These are phyloP conservation scores for Capsicum pubescens DNA, from an alignment of 257 asterid genomes.

Conservation along the genomic window DNA sequence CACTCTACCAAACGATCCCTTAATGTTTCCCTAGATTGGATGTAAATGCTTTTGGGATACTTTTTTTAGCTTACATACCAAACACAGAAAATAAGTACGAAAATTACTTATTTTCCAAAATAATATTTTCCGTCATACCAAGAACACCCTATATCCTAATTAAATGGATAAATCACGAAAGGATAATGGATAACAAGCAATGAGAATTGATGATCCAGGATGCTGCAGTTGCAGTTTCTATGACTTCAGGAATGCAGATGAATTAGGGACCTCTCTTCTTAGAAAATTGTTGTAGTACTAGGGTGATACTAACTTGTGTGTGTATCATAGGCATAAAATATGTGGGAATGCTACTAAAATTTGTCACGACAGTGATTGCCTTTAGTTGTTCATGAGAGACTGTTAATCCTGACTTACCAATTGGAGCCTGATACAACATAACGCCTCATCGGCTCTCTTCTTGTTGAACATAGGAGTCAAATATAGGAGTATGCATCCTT, in stretches of 20 bases:
- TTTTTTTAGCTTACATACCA: background rate
- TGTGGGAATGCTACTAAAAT: background rate
- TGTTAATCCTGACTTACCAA: background rate
- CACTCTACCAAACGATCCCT: too few species aligned
- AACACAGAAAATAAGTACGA: background rate
- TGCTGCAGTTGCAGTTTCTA: constrained; percentile 8
- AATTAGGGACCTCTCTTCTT: background rate
- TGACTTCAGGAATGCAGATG: background rate
- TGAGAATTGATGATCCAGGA: background rate
- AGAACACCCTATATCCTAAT: background rate
- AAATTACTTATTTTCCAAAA: background rate
- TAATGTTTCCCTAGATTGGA: background rate
- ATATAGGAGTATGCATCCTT: background rate
- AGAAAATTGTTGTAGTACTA: background rate
- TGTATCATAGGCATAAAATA: background rate
- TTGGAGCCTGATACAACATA: background rate
- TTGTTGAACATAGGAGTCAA: background rate
- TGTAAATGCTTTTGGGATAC: background rate
- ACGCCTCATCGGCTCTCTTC: background rate
- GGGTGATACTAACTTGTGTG: background rate
- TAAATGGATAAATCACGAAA: background rate
- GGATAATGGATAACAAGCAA: background rate
- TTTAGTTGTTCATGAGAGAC: background rate
- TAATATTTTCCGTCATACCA: background rate
- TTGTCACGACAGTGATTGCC: background rate